These are phyloP conservation scores for Lenzites betulinus DNA, from an alignment of 768 basidiomycete species.

Conservation along the genomic window DNA sequence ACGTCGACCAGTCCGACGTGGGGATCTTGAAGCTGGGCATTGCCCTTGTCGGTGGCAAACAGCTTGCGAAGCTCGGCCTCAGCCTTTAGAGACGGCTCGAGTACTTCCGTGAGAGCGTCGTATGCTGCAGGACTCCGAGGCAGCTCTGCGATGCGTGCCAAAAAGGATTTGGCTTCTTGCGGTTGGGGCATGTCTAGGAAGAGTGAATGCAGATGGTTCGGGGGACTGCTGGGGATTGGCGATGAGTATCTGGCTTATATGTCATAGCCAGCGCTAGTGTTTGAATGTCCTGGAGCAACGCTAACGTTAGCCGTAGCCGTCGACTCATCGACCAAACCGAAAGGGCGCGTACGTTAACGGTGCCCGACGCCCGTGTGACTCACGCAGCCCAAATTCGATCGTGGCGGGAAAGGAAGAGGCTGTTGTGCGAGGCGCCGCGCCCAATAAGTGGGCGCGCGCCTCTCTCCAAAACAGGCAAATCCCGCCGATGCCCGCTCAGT, in stretches of 20 bases:
- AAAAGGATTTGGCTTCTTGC: conserved; percentile 31
- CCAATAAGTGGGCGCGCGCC: background rate
- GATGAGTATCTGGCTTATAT: no score
- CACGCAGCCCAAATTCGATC: no score
- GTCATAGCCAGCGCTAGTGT: no score
- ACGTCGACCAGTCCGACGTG: conserved; percentile 62
- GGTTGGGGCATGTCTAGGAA: conserved; percentile 28
- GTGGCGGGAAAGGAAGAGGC: no score
- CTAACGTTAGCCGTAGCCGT: no score
- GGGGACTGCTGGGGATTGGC: background rate
- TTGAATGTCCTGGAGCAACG: no score
- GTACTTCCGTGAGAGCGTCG: conserved; percentile 37
- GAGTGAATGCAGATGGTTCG: background rate
- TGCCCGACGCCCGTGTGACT: no score
- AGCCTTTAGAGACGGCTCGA: conserved; percentile 59
- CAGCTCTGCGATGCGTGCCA: conserved; percentile 28
- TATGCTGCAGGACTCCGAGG: conserved; percentile 26
- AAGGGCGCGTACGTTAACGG: no score
- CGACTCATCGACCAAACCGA: no score
- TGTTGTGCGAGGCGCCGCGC: background rate
- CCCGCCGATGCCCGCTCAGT: background rate
- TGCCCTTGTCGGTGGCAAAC: conserved; percentile 54
- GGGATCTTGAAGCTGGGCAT: conserved; percentile 46
- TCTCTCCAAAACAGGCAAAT: background rate
- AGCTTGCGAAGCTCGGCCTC: conserved; percentile 56